Evolutionary conservation across 139 green algal genomes (phyloP).

Genomic region (Axilococcus clingmanii): DNA sequence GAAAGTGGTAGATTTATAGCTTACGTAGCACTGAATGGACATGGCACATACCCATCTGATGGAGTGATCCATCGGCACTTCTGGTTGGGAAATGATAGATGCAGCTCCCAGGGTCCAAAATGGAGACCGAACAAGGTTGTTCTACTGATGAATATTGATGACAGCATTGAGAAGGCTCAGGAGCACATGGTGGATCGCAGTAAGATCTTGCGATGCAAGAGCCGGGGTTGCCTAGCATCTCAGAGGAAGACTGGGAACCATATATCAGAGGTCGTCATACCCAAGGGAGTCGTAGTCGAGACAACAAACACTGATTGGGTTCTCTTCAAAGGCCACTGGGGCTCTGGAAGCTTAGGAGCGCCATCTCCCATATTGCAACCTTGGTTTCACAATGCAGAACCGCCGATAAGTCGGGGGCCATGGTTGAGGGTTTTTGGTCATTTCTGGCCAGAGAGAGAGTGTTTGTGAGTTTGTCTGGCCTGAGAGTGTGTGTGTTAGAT

Average conservation of each 20-base stretch:
- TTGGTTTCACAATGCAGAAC: slow-evolving; percentile 12
- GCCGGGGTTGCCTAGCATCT: no score
- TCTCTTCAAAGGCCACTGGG: slow-evolving; percentile 14
- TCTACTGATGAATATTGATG: slow-evolving; percentile 14
- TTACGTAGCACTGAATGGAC: slow-evolving; percentile 32
- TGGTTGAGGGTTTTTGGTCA: slow-evolving; percentile 15
- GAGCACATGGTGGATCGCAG: not conserved
- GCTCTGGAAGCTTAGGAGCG: slow-evolving; percentile 1
- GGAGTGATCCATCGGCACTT: slow-evolving; percentile 16
- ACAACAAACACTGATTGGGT: slow-evolving; percentile 10
- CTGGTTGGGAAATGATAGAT: slow-evolving; percentile 13
- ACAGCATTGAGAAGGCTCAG: not conserved
- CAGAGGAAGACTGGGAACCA: not conserved
- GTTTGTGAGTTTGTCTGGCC: no score
- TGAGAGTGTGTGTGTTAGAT: no score
- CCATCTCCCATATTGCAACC: slow-evolving; percentile 2
- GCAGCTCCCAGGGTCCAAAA: not conserved
- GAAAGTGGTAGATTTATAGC: slow-evolving; percentile 9
- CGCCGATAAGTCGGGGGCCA: slow-evolving; percentile 5
- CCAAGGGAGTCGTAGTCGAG: not conserved
- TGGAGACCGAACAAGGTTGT: slow-evolving; percentile 11
- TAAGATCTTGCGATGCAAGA: no score
- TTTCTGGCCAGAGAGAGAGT: slow-evolving; percentile 11
- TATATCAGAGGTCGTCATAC: not conserved
- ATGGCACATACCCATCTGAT: slow-evolving; percentile 32